Conservation (phyloP, 345 rosid genomes). For the Salix udensis region DNA sequence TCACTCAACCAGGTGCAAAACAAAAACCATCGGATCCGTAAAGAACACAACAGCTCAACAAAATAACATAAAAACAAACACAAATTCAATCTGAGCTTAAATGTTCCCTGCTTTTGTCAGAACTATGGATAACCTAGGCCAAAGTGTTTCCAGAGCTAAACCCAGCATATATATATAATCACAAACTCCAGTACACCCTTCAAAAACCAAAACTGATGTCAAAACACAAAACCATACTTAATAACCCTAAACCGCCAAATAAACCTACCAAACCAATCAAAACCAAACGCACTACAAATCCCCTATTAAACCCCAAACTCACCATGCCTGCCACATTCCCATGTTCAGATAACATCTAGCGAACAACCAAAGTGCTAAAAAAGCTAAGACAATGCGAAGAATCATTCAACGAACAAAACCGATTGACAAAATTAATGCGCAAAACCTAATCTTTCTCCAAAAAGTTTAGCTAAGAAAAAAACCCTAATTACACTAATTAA, state of each 20-base stretch:
- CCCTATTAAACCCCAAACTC: neutral
- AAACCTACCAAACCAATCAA: neutral
- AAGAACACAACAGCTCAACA: neutral
- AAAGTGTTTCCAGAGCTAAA: neutral
- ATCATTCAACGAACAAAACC: neutral
- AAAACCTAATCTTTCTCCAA: neutral
- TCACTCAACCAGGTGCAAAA: neutral
- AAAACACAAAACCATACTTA: neutral
- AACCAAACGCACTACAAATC: neutral
- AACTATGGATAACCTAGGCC: neutral
- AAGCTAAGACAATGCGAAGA: neutral
- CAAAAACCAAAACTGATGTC: neutral
- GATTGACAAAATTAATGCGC: neutral
- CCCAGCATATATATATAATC: neutral
- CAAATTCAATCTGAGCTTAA: neutral
- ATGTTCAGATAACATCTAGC: neutral
- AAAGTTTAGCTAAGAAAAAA: constrained; percentile 2
- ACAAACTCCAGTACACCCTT: neutral
- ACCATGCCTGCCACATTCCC: neutral
- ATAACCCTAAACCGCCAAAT: neutral
- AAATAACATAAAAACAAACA: neutral
- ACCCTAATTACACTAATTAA: neutral
- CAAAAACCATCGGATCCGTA: neutral
- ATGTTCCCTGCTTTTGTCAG: neutral
- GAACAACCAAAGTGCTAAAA: neutral